A percentile compares a stretch with the other conserved stretches of the same genome.
phyloP scores from a whole-genome alignment of 306 rosid genomes.

The Cotoneaster glaucophyllus region DNA sequence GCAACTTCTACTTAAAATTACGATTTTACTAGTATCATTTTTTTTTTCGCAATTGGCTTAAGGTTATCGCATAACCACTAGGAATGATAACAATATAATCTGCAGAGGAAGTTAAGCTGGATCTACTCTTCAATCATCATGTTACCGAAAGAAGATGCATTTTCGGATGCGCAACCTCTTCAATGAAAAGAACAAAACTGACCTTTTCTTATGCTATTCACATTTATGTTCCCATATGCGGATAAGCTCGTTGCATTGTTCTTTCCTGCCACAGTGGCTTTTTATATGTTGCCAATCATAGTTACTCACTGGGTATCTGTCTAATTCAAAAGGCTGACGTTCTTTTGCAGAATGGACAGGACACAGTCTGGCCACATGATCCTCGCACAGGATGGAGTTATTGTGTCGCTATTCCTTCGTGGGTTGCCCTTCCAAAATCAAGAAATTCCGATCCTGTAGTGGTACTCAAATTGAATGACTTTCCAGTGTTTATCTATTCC shows the following conservation, averaged over 20 bases:
- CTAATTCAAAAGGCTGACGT: constrained; percentile 8
- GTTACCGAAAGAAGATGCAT: background rate
- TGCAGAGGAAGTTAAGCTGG: background rate
- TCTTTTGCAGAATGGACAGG: constrained; percentile 70
- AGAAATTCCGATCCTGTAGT: constrained; percentile 82
- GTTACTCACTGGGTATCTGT: background rate
- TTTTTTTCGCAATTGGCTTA: background rate
- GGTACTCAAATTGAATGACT: constrained; percentile 48
- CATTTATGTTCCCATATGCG: background rate
- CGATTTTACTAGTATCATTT: background rate
- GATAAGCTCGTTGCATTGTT: background rate
- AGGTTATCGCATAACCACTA: background rate
- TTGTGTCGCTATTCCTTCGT: constrained; percentile 70
- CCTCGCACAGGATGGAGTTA: constrained; percentile 83
- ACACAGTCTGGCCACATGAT: constrained; percentile 86
- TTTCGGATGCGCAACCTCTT: background rate
- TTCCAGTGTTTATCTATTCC: constrained; percentile 29
- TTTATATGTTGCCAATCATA: background rate
- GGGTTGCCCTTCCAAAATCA: constrained; percentile 77
- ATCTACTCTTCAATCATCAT: background rate
- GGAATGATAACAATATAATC: background rate
- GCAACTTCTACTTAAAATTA: background rate
- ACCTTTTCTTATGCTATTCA: background rate
- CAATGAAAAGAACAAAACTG: background rate
- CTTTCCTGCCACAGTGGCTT: background rate